Conservation (phyloP, 2,329 filamentous ascomycete species). For the Colletotrichum godetiae region DNA sequence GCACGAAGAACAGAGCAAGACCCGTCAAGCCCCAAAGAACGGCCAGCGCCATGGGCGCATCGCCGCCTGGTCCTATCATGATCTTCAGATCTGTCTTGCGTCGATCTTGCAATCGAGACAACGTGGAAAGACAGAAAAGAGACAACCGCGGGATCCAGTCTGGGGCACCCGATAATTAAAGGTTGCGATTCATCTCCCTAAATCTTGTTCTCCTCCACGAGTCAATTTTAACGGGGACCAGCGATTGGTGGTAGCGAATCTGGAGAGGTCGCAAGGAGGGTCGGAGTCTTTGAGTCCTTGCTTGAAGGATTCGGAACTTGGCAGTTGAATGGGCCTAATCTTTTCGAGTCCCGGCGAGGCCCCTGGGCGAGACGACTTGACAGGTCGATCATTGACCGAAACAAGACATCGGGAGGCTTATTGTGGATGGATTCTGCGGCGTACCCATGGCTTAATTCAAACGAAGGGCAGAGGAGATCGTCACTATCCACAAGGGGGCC, state of each 20-base stretch:
- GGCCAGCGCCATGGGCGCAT: conserved; percentile 32
- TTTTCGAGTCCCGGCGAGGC: not conserved
- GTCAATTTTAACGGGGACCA: conserved; percentile 7
- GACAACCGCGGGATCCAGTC: not conserved
- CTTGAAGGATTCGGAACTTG: not conserved
- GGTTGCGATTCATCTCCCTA: conserved; percentile 16
- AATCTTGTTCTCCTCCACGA: conserved; percentile 1
- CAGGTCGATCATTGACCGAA: conserved; percentile 23
- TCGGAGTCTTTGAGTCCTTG: not conserved
- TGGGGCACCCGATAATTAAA: conserved; percentile 14
- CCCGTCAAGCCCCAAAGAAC: conserved; percentile 44
- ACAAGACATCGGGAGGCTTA: not conserved
- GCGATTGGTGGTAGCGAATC: not conserved
- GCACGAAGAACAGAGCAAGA: conserved; percentile 44
- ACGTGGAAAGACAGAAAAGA: not conserved
- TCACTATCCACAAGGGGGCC: not conserved
- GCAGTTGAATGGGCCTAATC: conserved; percentile 2
- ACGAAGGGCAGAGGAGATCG: conserved; percentile 10
- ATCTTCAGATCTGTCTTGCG: not conserved
- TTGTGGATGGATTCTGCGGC: conserved; percentile 10
- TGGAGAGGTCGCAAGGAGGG: conserved; percentile 9
- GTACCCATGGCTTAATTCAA: conserved; percentile 13
- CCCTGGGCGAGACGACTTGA: conserved; percentile 11
- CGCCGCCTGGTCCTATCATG: conserved; percentile 34
- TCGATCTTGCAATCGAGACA: conserved; percentile 4